Evolutionary conservation across 441 rosid species (phyloP).

Genomic region (Syzygium malaccense): DNA sequence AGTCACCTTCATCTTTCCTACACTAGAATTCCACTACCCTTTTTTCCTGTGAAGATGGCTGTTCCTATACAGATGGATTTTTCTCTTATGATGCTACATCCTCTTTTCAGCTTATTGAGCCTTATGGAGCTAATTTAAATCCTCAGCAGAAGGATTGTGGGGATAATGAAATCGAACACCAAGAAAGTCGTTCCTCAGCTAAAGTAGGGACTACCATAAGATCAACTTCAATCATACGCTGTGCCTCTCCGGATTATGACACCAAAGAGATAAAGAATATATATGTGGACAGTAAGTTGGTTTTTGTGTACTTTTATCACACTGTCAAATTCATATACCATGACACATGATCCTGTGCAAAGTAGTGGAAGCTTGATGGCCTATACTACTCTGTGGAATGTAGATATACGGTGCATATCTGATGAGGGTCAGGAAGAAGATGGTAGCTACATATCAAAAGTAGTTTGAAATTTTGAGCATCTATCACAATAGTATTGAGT

Average conservation of each 20-base stretch:
- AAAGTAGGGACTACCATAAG: conserved; percentile 36
- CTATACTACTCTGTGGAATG: background rate
- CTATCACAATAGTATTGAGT: background rate
- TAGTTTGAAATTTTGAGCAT: background rate
- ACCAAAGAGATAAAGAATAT: conserved; percentile 86
- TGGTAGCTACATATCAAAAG: background rate
- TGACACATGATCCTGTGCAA: background rate
- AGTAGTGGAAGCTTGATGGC: background rate
- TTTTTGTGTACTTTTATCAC: background rate
- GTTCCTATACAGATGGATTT: background rate
- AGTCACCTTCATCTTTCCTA: background rate
- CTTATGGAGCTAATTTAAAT: conserved; percentile 44
- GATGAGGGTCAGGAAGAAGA: background rate
- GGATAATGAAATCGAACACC: conserved; percentile 32
- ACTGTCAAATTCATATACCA: background rate
- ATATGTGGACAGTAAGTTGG: conserved; percentile 85
- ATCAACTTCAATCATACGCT: conserved; percentile 21
- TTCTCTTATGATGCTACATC: background rate
- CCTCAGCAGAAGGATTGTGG: conserved; percentile 30
- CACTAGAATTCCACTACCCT: background rate
- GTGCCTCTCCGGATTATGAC: conserved; percentile 61
- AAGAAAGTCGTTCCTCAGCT: conserved; percentile 29
- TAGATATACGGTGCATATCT: background rate
- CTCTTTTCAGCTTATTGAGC: conserved; percentile 54
- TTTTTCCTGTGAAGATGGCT: background rate